Percentiles rank a stretch among this genome's conserved stretches.
phyloP scores from a whole-genome alignment of 1,139 yeast species.

The Geotrichum fermentans region DNA sequence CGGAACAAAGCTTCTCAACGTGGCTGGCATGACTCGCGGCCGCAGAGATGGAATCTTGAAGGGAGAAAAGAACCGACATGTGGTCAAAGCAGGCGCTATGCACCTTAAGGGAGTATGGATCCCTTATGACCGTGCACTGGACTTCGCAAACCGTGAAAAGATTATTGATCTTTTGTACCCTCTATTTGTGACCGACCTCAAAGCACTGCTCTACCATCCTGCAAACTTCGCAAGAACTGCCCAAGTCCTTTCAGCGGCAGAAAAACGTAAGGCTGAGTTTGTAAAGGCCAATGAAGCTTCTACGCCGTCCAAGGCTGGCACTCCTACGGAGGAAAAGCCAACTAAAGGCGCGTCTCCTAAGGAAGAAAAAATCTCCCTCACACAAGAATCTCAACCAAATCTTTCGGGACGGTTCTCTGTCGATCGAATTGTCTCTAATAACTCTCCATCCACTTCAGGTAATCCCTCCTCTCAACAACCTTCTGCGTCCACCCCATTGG shows the following conservation, averaged over 20 bases:
- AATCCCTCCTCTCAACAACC: constrained; percentile 4
- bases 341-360: neutral
- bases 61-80: constrained; percentile 82
- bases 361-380: neutral
- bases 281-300: constrained; percentile 13
- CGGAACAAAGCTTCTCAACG: constrained; percentile 88
- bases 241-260: constrained; percentile 24
- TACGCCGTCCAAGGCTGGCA: neutral
- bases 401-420: constrained; percentile 16
- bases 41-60: constrained; percentile 89
- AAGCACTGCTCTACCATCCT: constrained; percentile 51
- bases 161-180: constrained; percentile 84
- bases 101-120: constrained; percentile 97
- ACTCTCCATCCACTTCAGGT: constrained; percentile 6
- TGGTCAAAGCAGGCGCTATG: constrained; percentile 95
- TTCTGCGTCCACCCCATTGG: constrained; percentile 5
- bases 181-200: constrained; percentile 78
- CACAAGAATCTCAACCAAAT: constrained; percentile 10
- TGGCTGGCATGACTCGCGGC: constrained; percentile 94
- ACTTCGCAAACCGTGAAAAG: constrained; percentile 86
- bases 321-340: neutral
- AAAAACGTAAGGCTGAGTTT: constrained; percentile 25
- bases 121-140: constrained; percentile 88
- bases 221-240: constrained; percentile 28
- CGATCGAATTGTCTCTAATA: constrained; percentile 15